Conservation (phyloP, 2,329 filamentous ascomycete species). For the Botrytis deweyae region DNA sequence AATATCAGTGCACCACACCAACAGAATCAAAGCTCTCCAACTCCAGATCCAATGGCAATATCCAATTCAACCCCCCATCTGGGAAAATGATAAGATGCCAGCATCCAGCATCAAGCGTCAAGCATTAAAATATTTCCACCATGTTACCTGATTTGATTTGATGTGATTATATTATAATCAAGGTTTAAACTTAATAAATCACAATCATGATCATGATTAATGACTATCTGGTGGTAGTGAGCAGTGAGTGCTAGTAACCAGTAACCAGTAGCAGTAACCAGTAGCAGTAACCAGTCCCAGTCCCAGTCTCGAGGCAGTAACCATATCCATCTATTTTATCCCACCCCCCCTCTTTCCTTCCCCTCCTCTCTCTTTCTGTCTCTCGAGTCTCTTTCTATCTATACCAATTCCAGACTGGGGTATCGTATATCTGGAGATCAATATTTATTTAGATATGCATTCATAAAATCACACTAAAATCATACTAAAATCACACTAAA, state of each 20-base stretch:
- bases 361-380: neutral
- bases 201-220: too few species aligned
- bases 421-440: accelerated
- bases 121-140: neutral
- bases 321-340: neutral
- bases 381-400: neutral
- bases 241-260: too few species aligned
- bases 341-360: neutral
- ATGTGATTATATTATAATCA: neutral
- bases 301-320: too few species aligned
- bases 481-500: too few species aligned
- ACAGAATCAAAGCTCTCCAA: neutral
- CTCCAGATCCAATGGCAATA: neutral
- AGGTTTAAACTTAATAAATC: neutral
- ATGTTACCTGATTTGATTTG: neutral
- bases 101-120: neutral
- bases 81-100: neutral
- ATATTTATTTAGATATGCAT: neutral
- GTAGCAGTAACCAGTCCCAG: too few species aligned
- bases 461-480: neutral
- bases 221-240: too few species aligned
- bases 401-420: neutral
- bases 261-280: too few species aligned
- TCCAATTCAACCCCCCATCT: neutral
- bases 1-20: neutral